phyloP scores from a whole-genome alignment of 495 filamentous ascomycete species.

The Cetradonia linearis region DNA sequence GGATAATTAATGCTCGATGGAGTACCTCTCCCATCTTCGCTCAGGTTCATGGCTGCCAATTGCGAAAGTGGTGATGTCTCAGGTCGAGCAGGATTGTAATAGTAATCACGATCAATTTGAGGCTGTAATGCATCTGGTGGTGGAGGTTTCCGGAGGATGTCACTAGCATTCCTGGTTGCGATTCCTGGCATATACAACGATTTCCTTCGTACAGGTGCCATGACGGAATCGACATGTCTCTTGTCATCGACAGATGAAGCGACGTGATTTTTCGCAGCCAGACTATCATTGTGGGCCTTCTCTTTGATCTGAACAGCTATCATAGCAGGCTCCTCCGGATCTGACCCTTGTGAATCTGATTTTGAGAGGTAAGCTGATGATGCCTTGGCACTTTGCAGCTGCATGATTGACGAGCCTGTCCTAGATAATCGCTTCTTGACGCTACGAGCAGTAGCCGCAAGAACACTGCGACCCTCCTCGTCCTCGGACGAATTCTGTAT shows the following conservation, averaged over 20 bases:
- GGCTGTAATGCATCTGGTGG: constrained; percentile 11
- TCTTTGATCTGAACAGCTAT: constrained; percentile 24
- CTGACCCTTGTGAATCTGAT: constrained; percentile 11
- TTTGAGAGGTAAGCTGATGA: constrained; percentile 22
- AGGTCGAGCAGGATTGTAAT: constrained; percentile 22
- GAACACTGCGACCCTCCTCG: constrained; percentile 15
- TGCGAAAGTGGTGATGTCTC: constrained; percentile 22
- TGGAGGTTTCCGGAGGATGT: constrained; percentile 26
- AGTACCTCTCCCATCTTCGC: constrained; percentile 29
- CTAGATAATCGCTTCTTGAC: constrained; percentile 21
- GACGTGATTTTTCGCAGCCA: constrained; percentile 24
- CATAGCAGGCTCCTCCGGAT: constrained; percentile 18
- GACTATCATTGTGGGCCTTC: constrained; percentile 20
- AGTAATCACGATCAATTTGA: constrained; percentile 21
- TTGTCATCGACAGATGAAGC: constrained; percentile 24
- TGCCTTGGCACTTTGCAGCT: constrained; percentile 19
- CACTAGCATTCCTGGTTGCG: constrained; percentile 36
- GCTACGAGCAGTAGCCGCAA: constrained; percentile 16
- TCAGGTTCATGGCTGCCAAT: constrained; percentile 18
- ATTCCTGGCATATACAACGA: constrained; percentile 42
- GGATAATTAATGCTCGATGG: constrained; percentile 38
- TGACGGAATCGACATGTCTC: constrained; percentile 24
- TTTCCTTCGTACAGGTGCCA: constrained; percentile 38
- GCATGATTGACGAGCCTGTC: constrained; percentile 17
- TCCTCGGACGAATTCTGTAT: constrained; percentile 20